Conservation (phyloP, 805 yeast genomes). For the Candida sonorensis region DNA sequence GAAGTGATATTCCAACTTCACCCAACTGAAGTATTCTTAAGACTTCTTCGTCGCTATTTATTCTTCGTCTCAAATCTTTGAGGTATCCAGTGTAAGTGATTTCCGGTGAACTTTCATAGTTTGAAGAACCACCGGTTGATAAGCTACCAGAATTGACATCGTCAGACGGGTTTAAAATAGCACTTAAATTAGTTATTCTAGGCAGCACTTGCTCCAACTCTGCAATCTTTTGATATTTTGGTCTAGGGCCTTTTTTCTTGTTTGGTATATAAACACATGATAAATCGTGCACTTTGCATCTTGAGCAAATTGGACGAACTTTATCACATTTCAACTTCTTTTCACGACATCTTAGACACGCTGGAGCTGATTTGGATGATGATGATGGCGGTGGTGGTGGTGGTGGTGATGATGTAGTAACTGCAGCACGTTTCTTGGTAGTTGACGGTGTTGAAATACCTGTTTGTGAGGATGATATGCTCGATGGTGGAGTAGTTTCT, state of each 20-base stretch:
- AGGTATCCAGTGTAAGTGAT: not conserved
- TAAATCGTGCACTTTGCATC: constrained; percentile 13
- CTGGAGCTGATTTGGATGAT: constrained; percentile 3
- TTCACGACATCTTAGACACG: constrained; percentile 25
- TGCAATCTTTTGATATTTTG: constrained; percentile 1
- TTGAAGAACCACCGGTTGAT: too few relatives aligned
- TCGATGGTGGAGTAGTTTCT: too few relatives aligned
- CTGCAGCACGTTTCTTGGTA: too few relatives aligned
- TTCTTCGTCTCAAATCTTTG: not conserved
- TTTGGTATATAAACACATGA: constrained; percentile 21
- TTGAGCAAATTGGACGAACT: constrained; percentile 17
- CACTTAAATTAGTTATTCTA: too few relatives aligned
- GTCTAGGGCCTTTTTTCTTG: constrained; percentile 27
- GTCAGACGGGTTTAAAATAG: too few relatives aligned
- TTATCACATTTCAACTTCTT: constrained; percentile 27
- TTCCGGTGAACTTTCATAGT: not conserved
- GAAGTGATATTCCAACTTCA: constrained; percentile 13
- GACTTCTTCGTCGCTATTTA: constrained; percentile 4
- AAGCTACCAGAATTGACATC: too few relatives aligned
- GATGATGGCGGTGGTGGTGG: not conserved
- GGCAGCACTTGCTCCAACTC: not conserved
- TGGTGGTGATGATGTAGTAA: too few relatives aligned
- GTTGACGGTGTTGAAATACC: too few relatives aligned
- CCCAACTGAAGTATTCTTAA: constrained; percentile 5
- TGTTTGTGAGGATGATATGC: too few relatives aligned